These are phyloP conservation scores for Metarhizium album DNA, from an alignment of 2,329 filamentous ascomycete genomes.

Conservation along the genomic window DNA sequence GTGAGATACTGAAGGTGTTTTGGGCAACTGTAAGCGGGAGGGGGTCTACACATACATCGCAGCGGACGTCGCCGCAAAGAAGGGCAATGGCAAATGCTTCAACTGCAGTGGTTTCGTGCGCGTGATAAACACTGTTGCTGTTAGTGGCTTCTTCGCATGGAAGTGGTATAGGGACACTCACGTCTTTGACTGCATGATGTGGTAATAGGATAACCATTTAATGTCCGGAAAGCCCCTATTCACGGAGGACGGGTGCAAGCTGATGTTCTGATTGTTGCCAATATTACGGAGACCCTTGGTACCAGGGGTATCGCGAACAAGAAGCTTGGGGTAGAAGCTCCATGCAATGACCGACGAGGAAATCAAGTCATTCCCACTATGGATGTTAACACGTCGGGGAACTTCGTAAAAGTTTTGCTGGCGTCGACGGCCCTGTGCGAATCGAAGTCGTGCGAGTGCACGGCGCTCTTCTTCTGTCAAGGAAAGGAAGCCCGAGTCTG, in stretches of 20 bases:
- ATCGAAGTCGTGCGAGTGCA: conserved; percentile 57
- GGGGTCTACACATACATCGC: conserved; percentile 47
- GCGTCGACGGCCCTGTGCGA: conserved; percentile 40
- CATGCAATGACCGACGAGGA: conserved; percentile 77
- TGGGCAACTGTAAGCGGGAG: background rate
- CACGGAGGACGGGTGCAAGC: conserved; percentile 77
- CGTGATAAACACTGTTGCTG: conserved; percentile 62
- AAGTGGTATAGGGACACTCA: conserved; percentile 27
- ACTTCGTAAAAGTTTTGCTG: conserved; percentile 73
- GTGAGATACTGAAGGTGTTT: background rate
- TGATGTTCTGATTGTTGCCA: conserved; percentile 84
- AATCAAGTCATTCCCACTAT: conserved; percentile 71
- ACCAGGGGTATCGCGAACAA: conserved; percentile 60
- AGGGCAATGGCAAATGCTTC: conserved; percentile 76
- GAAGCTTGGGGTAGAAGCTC: conserved; percentile 91
- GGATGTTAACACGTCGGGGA: conserved; percentile 60
- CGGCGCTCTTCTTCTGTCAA: conserved; percentile 64
- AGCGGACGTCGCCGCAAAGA: conserved; percentile 79
- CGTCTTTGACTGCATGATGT: conserved; percentile 90
- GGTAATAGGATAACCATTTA: conserved; percentile 87
- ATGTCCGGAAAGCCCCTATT: conserved; percentile 62
- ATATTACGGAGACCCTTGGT: conserved; percentile 81
- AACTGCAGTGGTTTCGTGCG: conserved; percentile 74
- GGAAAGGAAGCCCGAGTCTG: conserved; percentile 73
- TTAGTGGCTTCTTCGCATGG: conserved; percentile 5